Evolutionary conservation across 345 rosid genomes (phyloP), one percentile per base, ranked within the genome.

Genomic region (Salix koriyanagi): DNA sequence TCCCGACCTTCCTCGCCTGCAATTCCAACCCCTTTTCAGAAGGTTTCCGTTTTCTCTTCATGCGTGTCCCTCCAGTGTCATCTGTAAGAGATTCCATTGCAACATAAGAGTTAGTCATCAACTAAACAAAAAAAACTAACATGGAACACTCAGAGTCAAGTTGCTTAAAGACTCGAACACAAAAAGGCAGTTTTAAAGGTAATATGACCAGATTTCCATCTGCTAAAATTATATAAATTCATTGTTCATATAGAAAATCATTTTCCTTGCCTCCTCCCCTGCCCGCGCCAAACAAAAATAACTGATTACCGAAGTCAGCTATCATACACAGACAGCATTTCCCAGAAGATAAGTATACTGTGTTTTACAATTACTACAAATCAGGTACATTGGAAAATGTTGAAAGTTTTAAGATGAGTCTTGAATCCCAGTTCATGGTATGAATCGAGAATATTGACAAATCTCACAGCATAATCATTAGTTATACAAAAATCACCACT

Each of bases 11-110:
- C 89, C 90, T 95, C 36, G 94, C 99, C 82, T 92, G 99, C 86
- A 93, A 83, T 83, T 87, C 97, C 85, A 96, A 80, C 79, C 95
- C 98, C 86, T 96, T 96, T 87, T 93, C 97, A 5, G 99, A 96
- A 74, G 98, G 99, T 83, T 76, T 96, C 76, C 98, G 84, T 73
- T 87, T 96, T 73, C 98, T 89, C 86, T 87, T 96, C 70, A 88
- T 61, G 30, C 89, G 87, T 7, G 83, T 86, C 44, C 90, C 99
- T 70, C 97, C 97, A 2, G 87, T 88, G 76, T 94, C 98, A 82
- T 91, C 97, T 81, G 86, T 83, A 67, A 80, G 50, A 72, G 82
- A 77, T 78, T 76, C 77, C 82, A 75, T 30, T 2, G 71, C 39
- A 70, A 73, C 72, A 78, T 30, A 30, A 34, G 26, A 75, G 62